Evolutionary conservation across 139 green algal species (phyloP), one percentile per base, ranked within the genome.

Genomic region (Dunaliella primolecta): DNA sequence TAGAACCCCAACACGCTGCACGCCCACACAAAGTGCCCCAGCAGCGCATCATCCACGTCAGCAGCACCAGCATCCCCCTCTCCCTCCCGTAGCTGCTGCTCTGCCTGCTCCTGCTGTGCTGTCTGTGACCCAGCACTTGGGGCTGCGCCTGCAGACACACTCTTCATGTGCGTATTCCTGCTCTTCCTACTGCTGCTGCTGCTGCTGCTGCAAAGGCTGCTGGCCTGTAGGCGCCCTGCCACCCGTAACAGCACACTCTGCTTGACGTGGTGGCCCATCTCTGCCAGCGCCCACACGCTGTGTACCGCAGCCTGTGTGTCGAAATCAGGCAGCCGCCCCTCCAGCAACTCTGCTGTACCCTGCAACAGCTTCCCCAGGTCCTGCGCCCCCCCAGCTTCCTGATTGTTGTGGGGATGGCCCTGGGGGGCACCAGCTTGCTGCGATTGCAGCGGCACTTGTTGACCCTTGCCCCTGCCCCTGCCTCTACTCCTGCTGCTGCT

Each of bases 21-120:
- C n/a, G 75, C 75, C 83, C 75, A 81, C 24, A 86, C 30, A 37
- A 86, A 81, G 38, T 36, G 27, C 37, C 36, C 46, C 37, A 86
- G 27, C 38, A 82, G 46, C 20, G 27, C 23, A 31, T 86, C 83
- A 34, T 86, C 75, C 15, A 80, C 80, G 30, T 64, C n/a, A 3
- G 36, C 33, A n/a, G n/a, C 29, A 1, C 33, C 78, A 70, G 25
- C 3, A 71, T 7, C 34, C 20, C 36, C 35, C 31, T 21, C 27
- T 21, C n/a, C 31, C 31, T 11, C 25, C 23, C 72, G 21, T 78
- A 23, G 72, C 25, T 27, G 21, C 3, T 78, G n/a, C n/a, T n/a
- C n/a, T n/a, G n/a, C n/a, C n/a, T n/a, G n/a, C n/a, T n/a, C n/a
- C n/a, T n/a, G n/a, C n/a, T n/a, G n/a, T n/a, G n/a, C n/a, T n/a